Evolutionary conservation across 805 yeast species (phyloP).

Genomic region (Saturnispora kantuleensis): DNA sequence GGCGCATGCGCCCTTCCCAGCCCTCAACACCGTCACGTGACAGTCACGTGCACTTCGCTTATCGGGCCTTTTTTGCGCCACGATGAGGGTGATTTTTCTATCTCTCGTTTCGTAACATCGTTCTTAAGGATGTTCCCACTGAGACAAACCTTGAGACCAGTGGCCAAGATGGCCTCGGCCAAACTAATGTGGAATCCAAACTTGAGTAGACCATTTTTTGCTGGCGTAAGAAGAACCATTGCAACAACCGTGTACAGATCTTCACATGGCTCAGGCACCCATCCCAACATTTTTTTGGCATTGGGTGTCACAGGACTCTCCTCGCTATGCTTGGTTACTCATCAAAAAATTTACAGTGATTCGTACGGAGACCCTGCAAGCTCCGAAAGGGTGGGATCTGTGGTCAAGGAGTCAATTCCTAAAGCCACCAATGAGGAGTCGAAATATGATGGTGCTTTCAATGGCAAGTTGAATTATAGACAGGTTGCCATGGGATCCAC

Average conservation of each 20-base stretch:
- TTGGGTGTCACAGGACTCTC: constrained; percentile 18
- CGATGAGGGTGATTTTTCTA: no score
- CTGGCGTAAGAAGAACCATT: no score
- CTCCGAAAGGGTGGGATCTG: constrained; percentile 4
- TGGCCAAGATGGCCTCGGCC: no score
- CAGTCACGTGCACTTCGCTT: no score
- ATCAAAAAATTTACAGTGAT: constrained; percentile 17
- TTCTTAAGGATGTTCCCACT: no score
- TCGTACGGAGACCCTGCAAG: constrained; percentile 4
- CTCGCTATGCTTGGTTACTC: constrained; percentile 13
- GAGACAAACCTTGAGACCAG: no score
- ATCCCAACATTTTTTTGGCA: constrained; percentile 11
- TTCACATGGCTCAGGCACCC: not conserved
- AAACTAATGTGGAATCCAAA: no score
- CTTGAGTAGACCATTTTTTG: not conserved
- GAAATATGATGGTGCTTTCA: constrained; percentile 28
- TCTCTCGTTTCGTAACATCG: no score
- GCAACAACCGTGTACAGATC: not conserved
- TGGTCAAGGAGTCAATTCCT: constrained; percentile 1
- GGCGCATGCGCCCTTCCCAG: no score
- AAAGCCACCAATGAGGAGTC: constrained; percentile 12
- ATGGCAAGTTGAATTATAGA: constrained; percentile 45
- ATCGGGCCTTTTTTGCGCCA: no score
- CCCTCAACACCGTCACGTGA: no score
- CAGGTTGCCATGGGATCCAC: constrained; percentile 56